Evolutionary conservation across 441 rosid species (phyloP), one percentile per base, ranked within the genome.

Genomic region (Aleurites moluccanus): DNA sequence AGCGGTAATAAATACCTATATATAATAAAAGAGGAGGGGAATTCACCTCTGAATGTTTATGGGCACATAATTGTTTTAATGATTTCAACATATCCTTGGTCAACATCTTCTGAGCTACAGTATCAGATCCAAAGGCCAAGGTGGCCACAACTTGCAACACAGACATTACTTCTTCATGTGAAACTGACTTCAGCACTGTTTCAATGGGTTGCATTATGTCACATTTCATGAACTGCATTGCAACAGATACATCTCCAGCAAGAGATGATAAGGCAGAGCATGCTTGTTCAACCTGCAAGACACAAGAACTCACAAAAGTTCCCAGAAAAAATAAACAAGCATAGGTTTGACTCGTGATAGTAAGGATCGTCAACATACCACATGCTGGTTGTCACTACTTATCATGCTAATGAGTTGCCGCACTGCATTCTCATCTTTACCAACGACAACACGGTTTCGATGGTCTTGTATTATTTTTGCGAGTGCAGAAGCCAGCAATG

Each of bases 341-440:
- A 11, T 50, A 30, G 77, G 25, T 64, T 47, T 21, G 67, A 45
- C 63, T 40, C 67, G 35, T 35, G 63, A 69, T 30, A 45, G 73
- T 61, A 73, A 83, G 70, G 69, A 75, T 77, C 59, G 74, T 63
- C 69, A 82, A 77, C 86, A 63, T 89, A 96, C 98, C 97, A 92
- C 98, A 47, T 93, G 97, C 55, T 83, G 90, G 55, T 93, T 82
- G 79, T 96, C 98, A 81, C 98, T 93, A 79, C 94, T 93, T 80
- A 96, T 96, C 99, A 93, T 96, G 73, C 99, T 96, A 84, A 93
- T 93, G 73, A 96, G 97, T 86, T 96, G 98, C 71, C 98, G 88
- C 77, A 96, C 90, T 57, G 99, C 99, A 88, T 93, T 96, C 87
- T 93, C 97, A 90, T 96, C 99, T 89, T 93, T 96, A 77, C 96